phyloP scores from a whole-genome alignment of 306 rosid genomes.

The Cicer pinnatifidum region DNA sequence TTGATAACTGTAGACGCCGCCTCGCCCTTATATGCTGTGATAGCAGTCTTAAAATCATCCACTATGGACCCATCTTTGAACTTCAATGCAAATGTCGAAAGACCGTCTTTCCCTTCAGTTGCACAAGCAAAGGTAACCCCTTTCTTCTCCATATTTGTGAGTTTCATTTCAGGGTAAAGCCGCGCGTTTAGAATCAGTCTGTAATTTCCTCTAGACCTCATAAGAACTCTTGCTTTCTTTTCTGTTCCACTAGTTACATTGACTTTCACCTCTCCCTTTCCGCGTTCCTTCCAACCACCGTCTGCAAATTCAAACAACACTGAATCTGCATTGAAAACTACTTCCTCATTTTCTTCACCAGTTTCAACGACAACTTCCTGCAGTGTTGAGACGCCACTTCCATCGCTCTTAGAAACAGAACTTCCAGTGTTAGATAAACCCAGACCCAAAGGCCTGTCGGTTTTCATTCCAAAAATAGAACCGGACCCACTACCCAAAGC shows the following conservation, averaged over 20 bases:
- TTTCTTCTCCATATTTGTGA: constrained; percentile 84
- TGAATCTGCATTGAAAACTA: constrained; percentile 75
- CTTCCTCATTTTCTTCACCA: constrained; percentile 89
- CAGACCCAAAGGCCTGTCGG: constrained; percentile 66
- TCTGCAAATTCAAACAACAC: constrained; percentile 72
- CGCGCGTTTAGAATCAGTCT: constrained; percentile 87
- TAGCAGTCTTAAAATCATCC: constrained; percentile 72
- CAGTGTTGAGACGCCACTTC: constrained; percentile 59
- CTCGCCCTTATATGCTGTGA: constrained; percentile 67
- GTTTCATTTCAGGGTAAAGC: constrained; percentile 86
- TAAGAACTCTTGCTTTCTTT: constrained; percentile 73
- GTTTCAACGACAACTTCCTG: constrained; percentile 90
- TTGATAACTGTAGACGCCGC: constrained; percentile 50
- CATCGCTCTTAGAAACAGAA: constrained; percentile 70
- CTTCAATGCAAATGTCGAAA: constrained; percentile 88
- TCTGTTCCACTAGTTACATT: constrained; percentile 64
- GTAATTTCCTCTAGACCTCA: constrained; percentile 84
- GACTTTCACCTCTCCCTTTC: constrained; percentile 87
- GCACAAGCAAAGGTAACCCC: constrained; percentile 93
- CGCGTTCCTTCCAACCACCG: constrained; percentile 95
- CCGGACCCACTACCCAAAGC: constrained; percentile 37
- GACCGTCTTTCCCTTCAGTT: constrained; percentile 68
- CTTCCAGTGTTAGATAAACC: constrained; percentile 71
- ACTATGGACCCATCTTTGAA: constrained; percentile 79
- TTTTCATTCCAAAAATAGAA: constrained; percentile 59